These are phyloP conservation scores for Starmerella asiatica DNA, from an alignment of 805 yeast genomes.

Conservation along the genomic window DNA sequence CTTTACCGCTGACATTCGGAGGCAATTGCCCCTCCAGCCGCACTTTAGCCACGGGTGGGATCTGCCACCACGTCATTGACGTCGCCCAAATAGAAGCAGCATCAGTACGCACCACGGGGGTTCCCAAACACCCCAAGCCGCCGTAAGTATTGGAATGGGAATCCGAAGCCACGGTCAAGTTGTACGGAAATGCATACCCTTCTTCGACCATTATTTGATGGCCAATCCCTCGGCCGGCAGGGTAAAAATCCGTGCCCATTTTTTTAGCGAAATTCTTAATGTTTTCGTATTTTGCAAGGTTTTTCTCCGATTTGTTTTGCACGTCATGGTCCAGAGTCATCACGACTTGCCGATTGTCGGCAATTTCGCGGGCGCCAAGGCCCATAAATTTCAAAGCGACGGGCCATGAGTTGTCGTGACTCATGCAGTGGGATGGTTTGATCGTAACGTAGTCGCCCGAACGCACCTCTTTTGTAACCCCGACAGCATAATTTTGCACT, in stretches of 20 bases:
- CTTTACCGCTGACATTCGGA: constrained; percentile 85
- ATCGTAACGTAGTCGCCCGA: constrained; percentile 93
- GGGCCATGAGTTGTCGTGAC: constrained; percentile 99
- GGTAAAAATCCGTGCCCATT: constrained; percentile 92
- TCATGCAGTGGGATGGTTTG: constrained; percentile 95
- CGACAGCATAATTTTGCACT: constrained; percentile 86
- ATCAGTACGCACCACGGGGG: constrained; percentile 96
- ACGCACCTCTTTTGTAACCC: constrained; percentile 60
- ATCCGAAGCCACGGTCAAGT: constrained; percentile 90
- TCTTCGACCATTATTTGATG: constrained; percentile 99
- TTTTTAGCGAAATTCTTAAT: constrained; percentile 79
- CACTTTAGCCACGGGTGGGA: constrained; percentile 95
- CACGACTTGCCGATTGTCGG: constrained; percentile 81
- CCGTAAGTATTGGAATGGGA: constrained; percentile 98
- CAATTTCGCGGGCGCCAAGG: constrained; percentile 72
- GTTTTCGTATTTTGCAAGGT: constrained; percentile 72
- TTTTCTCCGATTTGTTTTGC: constrained; percentile 81
- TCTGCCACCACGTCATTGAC: constrained; percentile 99
- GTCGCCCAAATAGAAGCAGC: constrained; percentile 99
- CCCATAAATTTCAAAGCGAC: constrained; percentile 95
- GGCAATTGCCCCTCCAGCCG: constrained; percentile 73
- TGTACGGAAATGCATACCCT: constrained; percentile 93
- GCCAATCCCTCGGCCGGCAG: constrained; percentile 98
- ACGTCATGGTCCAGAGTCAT: constrained; percentile 97
- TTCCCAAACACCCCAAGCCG: constrained; percentile 89